Evolutionary conservation across 805 yeast genomes (phyloP).

Genomic region (Lachancea fermentati): DNA sequence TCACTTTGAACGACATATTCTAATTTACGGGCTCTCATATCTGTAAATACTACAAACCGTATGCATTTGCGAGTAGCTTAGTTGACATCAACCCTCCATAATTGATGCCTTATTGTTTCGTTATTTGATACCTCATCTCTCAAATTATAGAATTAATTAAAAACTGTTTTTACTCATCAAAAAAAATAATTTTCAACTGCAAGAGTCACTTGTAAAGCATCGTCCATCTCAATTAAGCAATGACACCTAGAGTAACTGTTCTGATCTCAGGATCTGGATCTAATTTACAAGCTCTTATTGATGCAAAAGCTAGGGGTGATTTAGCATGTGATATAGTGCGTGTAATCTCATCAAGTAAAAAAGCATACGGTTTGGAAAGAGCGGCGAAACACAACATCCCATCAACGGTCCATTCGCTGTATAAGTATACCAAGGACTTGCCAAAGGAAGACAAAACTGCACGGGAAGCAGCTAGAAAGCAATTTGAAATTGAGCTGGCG

Average conservation of each 20-base stretch:
- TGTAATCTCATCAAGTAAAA: conserved; percentile 79
- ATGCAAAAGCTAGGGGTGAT: conserved; percentile 44
- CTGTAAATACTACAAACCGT: too few species aligned
- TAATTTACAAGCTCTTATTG: conserved; percentile 91
- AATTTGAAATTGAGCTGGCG: conserved; percentile 77
- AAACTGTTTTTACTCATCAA: too few species aligned
- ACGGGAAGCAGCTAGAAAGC: conserved; percentile 56
- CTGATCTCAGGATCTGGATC: conserved; percentile 94
- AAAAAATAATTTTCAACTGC: too few species aligned
- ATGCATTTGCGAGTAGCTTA: too few species aligned
- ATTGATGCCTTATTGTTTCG: too few species aligned
- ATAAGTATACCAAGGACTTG: conserved; percentile 65
- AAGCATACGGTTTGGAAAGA: conserved; percentile 83
- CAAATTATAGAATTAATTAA: too few species aligned
- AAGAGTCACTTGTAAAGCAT: neutral
- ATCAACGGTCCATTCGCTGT: conserved; percentile 65
- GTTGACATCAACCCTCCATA: too few species aligned
- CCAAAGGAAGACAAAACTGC: conserved; percentile 60
- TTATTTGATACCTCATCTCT: too few species aligned
- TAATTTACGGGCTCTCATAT: too few species aligned
- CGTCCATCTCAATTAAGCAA: too few species aligned
- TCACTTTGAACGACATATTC: too few species aligned
- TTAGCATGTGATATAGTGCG: conserved; percentile 54
- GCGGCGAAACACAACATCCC: conserved; percentile 68
- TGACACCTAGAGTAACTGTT: conserved; percentile 42